Conservation (phyloP, 75 land plant genomes). For the Chamaecyparis obtusa region DNA sequence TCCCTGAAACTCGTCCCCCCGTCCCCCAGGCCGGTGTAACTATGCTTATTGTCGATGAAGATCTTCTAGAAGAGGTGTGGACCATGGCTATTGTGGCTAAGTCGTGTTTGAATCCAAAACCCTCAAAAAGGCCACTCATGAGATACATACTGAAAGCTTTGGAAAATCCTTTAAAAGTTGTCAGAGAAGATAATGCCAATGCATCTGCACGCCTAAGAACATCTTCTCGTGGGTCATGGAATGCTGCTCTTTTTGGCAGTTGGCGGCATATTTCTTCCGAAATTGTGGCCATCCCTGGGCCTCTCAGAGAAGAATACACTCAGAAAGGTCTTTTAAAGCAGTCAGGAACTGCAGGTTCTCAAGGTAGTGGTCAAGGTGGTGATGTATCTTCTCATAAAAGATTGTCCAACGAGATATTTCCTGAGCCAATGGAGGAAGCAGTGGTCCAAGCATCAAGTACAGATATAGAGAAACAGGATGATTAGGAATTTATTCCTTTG, state of each 20-base stretch:
- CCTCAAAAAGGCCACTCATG: slow-evolving; percentile 80
- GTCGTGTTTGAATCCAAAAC: slow-evolving; percentile 83
- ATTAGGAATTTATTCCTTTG: slow-evolving; percentile 23
- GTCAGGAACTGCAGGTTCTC: slow-evolving; percentile 31
- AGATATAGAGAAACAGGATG: slow-evolving; percentile 19
- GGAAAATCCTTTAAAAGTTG: slow-evolving; percentile 89
- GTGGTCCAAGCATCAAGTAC: slow-evolving; percentile 11
- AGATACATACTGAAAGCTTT: slow-evolving; percentile 81
- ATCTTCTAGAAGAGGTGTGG: slow-evolving; percentile 95
- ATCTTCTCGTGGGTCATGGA: slow-evolving; percentile 93
- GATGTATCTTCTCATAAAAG: slow-evolving; percentile 37
- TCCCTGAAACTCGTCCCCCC: no score
- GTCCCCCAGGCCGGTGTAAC: no score
- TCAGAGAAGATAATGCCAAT: slow-evolving; percentile 69
- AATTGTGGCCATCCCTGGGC: slow-evolving; percentile 37
- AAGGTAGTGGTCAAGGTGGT: slow-evolving; percentile 29
- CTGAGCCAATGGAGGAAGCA: slow-evolving; percentile 50
- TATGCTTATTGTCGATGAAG: slow-evolving; percentile 91
- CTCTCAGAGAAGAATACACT: slow-evolving; percentile 47
- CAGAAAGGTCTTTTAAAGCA: slow-evolving; percentile 31
- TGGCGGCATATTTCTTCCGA: slow-evolving; percentile 92
- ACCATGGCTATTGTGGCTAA: slow-evolving; percentile 95
- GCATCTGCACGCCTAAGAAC: slow-evolving; percentile 63
- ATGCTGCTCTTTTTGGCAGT: slow-evolving; percentile 88
- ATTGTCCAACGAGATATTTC: slow-evolving; percentile 58